Evolutionary conservation across 805 yeast genomes (phyloP).

Genomic region (Maudiozyma saulgeensis): DNA sequence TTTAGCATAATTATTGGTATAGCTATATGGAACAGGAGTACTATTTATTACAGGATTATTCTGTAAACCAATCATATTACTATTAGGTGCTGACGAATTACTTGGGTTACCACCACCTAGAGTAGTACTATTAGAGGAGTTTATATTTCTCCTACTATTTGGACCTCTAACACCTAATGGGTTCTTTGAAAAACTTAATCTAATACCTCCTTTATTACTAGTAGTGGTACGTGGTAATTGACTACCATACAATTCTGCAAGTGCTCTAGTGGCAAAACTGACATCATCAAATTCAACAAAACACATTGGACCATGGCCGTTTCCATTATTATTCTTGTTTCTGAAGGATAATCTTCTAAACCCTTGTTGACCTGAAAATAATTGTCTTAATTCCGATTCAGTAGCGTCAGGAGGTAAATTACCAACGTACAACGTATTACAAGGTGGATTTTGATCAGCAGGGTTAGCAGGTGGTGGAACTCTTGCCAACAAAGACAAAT

Average conservation of each 20-base stretch:
- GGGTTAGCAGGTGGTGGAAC: conserved; percentile 94
- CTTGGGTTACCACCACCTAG: neutral
- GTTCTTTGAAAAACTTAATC: conserved; percentile 88
- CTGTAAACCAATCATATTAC: neutral
- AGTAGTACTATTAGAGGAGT: conserved; percentile 5
- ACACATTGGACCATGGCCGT: conserved; percentile 95
- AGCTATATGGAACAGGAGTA: neutral
- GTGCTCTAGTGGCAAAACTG: conserved; percentile 82
- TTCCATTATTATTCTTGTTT: conserved; percentile 47
- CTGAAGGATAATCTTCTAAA: conserved; percentile 88
- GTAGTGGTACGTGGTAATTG: conserved; percentile 69
- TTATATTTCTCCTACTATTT: conserved; percentile 35
- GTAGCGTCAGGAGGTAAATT: conserved; percentile 95
- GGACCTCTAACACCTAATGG: conserved; percentile 93
- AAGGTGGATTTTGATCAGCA: conserved; percentile 98
- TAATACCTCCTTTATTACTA: conserved; percentile 75
- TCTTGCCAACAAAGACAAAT: conserved; percentile 61
- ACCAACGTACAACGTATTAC: conserved; percentile 94
- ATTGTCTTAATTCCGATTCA: conserved; percentile 79
- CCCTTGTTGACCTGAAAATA: conserved; percentile 84
- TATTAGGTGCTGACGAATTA: neutral
- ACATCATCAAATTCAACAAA: conserved; percentile 98
- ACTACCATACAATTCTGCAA: conserved; percentile 89
- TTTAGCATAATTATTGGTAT: neutral
- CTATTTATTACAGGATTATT: neutral